phyloP scores from a whole-genome alignment of 2,329 filamentous ascomycete genomes.

The Phialophora verrucosa region DNA sequence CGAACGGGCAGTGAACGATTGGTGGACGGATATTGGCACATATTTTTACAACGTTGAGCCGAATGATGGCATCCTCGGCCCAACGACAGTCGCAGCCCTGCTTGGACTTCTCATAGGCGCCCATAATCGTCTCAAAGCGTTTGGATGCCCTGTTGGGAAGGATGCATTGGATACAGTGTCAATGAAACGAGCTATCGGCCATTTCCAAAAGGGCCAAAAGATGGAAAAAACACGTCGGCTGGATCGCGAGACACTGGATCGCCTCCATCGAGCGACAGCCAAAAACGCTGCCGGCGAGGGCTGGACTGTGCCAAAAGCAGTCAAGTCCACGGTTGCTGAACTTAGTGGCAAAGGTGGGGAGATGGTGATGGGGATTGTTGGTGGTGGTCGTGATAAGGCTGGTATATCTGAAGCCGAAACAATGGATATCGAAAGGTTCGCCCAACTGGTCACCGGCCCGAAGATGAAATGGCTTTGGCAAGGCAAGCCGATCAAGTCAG shows the following conservation, averaged over 20 bases:
- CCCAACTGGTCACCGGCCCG: conserved; percentile 78
- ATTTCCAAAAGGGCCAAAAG: conserved; percentile 90
- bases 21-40: conserved; percentile 93
- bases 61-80: conserved; percentile 87
- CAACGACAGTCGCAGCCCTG: conserved; percentile 86
- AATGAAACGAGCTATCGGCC: conserved; percentile 81
- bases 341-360: conserved; percentile 92
- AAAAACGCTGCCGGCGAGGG: conserved; percentile 88
- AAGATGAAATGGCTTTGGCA: conserved; percentile 93
- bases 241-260: conserved; percentile 81
- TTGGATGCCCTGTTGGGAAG: conserved; percentile 81
- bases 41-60: conserved; percentile 94
- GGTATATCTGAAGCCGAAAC: conserved; percentile 94
- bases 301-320: conserved; percentile 89
- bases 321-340: conserved; percentile 94
- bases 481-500: conserved; percentile 77
- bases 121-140: conserved; percentile 84
- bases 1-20: conserved; percentile 85
- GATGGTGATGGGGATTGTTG: conserved; percentile 94
- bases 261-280: conserved; percentile 80
- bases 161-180: conserved; percentile 86
- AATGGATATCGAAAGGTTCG: conserved; percentile 82
- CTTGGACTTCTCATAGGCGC: conserved; percentile 88
- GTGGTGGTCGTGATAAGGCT: conserved; percentile 80
- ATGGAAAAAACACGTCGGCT: conserved; percentile 77